Conservation (phyloP, 192 early-diverging fungal species). For the Neocallimastix lanati region DNA sequence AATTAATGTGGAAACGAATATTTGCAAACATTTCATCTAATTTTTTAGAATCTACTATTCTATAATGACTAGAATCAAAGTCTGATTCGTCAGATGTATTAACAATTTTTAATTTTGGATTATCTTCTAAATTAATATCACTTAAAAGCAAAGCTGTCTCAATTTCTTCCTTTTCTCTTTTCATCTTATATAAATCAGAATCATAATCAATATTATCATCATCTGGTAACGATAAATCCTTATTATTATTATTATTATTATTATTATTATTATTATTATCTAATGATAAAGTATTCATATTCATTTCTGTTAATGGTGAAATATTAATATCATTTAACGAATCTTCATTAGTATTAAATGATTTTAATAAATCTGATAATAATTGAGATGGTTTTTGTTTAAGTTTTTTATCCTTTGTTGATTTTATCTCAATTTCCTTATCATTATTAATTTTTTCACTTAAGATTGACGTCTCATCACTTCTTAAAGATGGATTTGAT, state of each 20-base stretch:
- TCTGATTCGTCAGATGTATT: background rate
- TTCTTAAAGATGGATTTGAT: background rate
- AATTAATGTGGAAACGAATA: background rate
- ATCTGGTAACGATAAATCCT: no score
- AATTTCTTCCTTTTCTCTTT: background rate
- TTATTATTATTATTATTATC: no score
- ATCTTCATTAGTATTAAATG: background rate
- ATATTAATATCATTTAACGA: no score
- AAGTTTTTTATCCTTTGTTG: background rate
- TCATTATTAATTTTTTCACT: background rate
- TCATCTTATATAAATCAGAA: background rate
- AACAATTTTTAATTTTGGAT: background rate
- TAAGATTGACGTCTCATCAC: background rate
- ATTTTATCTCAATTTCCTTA: background rate
- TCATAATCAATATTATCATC: background rate
- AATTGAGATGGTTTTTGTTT: background rate
- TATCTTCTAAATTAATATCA: background rate
- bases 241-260: no score
- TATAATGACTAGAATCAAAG: background rate
- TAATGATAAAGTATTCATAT: no score
- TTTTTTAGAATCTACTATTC: background rate
- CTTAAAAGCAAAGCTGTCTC: background rate
- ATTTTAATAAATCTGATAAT: background rate
- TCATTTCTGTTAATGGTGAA: background rate
- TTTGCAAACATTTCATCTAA: background rate